Evolutionary conservation across 768 basidiomycete genomes (phyloP).

Genomic region (Leccinum longicurvipes): DNA sequence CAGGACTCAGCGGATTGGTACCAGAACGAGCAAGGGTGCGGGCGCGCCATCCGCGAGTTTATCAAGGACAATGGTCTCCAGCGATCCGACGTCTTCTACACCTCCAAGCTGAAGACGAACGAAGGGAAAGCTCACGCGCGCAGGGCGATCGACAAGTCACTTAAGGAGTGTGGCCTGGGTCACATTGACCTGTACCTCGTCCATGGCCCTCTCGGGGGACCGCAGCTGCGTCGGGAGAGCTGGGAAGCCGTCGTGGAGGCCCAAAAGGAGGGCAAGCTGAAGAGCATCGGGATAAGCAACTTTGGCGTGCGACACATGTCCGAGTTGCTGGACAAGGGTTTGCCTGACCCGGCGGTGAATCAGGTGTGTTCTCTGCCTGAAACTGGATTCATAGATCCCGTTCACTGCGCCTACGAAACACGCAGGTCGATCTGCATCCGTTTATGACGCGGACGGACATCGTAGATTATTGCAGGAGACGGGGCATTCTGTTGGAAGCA

Average conservation of each 20-base stretch:
- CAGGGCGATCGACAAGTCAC: slow-evolving; percentile 49
- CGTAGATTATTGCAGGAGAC: slow-evolving; percentile 51
- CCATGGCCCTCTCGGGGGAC: slow-evolving; percentile 3
- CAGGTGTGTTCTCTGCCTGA: slow-evolving; percentile 41
- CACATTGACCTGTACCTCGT: slow-evolving; percentile 4
- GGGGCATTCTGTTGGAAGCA: slow-evolving; percentile 63
- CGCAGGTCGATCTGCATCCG: slow-evolving; percentile 57
- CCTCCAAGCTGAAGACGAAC: slow-evolving; percentile 66
- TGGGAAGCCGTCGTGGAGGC: slow-evolving; percentile 2
- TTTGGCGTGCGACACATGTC: slow-evolving; percentile 42
- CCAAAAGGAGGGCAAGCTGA: neutral
- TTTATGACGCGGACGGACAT: slow-evolving; percentile 67
- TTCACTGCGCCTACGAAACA: slow-evolving; percentile 7
- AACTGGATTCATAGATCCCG: neutral
- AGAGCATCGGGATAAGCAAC: slow-evolving; percentile 5
- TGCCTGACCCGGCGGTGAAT: slow-evolving; percentile 55
- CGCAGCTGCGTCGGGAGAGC: slow-evolving; percentile 4
- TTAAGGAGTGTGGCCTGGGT: slow-evolving; percentile 38
- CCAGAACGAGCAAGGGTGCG: slow-evolving; percentile 60
- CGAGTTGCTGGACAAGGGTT: slow-evolving; percentile 44
- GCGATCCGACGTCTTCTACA: slow-evolving; percentile 55
- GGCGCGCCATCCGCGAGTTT: slow-evolving; percentile 57
- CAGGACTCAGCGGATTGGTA: slow-evolving; percentile 11
- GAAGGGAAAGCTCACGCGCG: slow-evolving; percentile 41
- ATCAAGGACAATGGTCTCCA: slow-evolving; percentile 42